Evolutionary conservation across 176 grass and related monocot species (phyloP).

Genomic region (Aegilops bicornis): DNA sequence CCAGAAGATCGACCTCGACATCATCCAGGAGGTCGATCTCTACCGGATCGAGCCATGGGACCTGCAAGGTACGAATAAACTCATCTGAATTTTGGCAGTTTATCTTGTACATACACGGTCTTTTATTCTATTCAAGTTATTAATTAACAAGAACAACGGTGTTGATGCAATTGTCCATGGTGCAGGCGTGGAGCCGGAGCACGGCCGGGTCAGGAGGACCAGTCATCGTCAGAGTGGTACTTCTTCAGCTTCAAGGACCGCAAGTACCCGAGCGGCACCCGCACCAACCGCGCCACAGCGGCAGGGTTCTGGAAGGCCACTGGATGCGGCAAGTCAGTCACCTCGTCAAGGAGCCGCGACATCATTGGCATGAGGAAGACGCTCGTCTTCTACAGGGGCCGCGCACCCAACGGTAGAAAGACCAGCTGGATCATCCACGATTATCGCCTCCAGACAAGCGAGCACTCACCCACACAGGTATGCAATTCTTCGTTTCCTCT

Average conservation of each 20-base stretch:
- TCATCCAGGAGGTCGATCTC: slow-evolving; percentile 86
- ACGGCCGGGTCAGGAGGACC: too few relatives aligned
- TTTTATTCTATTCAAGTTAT: too few relatives aligned
- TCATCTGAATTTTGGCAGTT: neutral
- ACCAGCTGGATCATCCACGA: too few relatives aligned
- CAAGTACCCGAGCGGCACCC: slow-evolving; percentile 61
- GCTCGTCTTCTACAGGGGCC: slow-evolving; percentile 76
- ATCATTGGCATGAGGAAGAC: slow-evolving; percentile 76
- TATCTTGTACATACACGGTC: neutral
- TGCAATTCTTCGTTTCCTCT: too few relatives aligned
- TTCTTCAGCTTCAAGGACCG: slow-evolving; percentile 99
- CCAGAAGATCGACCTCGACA: slow-evolving; percentile 52
- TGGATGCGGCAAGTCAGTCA: too few relatives aligned
- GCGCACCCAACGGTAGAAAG: slow-evolving; percentile 59
- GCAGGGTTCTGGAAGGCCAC: too few relatives aligned
- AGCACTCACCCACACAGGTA: too few relatives aligned
- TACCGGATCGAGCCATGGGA: slow-evolving; percentile 86
- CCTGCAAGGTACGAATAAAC: slow-evolving; percentile 47
- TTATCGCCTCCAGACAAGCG: too few relatives aligned
- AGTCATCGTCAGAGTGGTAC: slow-evolving; percentile 60
- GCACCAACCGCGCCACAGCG: too few relatives aligned
- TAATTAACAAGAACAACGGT: neutral
- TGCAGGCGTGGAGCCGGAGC: too few relatives aligned
- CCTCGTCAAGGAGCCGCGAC: too few relatives aligned
- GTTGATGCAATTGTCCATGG: neutral